These are phyloP conservation scores for Leavenworthia alabamica DNA, from an alignment of 345 rosid species.

Conservation along the genomic window DNA sequence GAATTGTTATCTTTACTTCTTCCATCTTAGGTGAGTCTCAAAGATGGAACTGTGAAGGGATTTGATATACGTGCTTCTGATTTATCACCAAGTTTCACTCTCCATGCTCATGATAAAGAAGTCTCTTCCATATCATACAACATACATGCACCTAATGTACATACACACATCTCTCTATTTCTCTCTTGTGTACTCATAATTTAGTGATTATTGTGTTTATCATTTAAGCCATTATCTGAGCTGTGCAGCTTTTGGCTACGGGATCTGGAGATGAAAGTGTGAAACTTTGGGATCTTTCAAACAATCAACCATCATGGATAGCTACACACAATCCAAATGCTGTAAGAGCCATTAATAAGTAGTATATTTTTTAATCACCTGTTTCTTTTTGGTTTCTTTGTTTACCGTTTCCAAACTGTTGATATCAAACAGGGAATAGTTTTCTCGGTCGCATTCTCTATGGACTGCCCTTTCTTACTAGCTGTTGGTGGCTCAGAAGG, in stretches of 20 bases:
- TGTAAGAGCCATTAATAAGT: slow-evolving; percentile 34
- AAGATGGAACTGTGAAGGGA: slow-evolving; percentile 79
- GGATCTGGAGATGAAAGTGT: slow-evolving; percentile 44
- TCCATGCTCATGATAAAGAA: slow-evolving; percentile 55
- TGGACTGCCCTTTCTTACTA: slow-evolving; percentile 59
- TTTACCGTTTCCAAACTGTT: neutral
- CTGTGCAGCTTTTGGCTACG: slow-evolving; percentile 46
- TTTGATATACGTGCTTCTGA: slow-evolving; percentile 46
- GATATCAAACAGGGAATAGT: slow-evolving; percentile 46
- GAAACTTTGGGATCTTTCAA: slow-evolving; percentile 82
- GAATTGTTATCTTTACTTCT: neutral
- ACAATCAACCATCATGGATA: slow-evolving; percentile 66
- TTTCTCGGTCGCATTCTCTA: slow-evolving; percentile 69
- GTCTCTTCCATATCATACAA: slow-evolving; percentile 64
- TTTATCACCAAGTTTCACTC: slow-evolving; percentile 51
- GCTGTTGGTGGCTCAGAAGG: slow-evolving; percentile 80
- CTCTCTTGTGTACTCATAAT: neutral
- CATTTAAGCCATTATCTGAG: neutral
- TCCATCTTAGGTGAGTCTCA: slow-evolving; percentile 53
- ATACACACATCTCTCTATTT: neutral
- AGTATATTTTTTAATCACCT: neutral
- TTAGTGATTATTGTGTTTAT: neutral
- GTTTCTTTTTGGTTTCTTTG: neutral
- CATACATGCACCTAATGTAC: slow-evolving; percentile 39
- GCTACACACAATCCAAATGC: slow-evolving; percentile 51